Conservation (phyloP, 106 monocot species). For the Triglochin maritima region DNA sequence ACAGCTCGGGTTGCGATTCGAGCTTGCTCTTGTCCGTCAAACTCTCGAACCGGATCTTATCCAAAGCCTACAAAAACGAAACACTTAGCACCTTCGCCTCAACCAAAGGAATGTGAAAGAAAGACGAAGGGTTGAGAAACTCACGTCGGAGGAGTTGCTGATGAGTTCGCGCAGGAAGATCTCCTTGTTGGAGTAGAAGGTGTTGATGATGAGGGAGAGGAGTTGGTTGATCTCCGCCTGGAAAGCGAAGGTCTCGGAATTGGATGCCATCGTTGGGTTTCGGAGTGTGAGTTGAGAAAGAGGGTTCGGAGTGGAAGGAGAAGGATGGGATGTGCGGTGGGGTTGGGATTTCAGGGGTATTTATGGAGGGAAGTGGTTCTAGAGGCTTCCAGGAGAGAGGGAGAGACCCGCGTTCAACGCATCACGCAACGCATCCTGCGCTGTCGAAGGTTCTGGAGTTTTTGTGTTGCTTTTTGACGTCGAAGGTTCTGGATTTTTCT, state of each 20-base stretch:
- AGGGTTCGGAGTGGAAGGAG: too few relatives aligned
- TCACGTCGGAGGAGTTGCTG: slow-evolving; percentile 20
- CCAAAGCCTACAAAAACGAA: slow-evolving; percentile 6
- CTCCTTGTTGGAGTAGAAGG: slow-evolving; percentile 26
- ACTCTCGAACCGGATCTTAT: slow-evolving; percentile 22
- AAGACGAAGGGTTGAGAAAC: not conserved
- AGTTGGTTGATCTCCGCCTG: slow-evolving; percentile 21
- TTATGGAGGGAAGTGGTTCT: too few relatives aligned
- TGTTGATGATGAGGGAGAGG: slow-evolving; percentile 14
- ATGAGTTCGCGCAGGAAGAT: slow-evolving; percentile 23
- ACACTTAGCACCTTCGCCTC: not conserved
- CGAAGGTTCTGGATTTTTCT: too few relatives aligned
- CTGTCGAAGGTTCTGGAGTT: too few relatives aligned
- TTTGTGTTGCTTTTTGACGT: too few relatives aligned
- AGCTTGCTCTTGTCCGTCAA: slow-evolving; percentile 28
- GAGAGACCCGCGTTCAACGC: too few relatives aligned
- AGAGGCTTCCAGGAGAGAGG: too few relatives aligned
- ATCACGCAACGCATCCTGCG: too few relatives aligned
- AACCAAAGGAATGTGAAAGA: not conserved
- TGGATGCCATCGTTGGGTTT: too few relatives aligned
- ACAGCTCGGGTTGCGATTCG: slow-evolving; percentile 19
- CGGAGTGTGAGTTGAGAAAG: too few relatives aligned
- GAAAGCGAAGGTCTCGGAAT: slow-evolving; percentile 26
- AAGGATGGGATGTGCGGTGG: too few relatives aligned
- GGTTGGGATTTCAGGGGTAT: too few relatives aligned